Conservation (phyloP, 768 basidiomycete genomes). For the Amylocystis lapponica region DNA sequence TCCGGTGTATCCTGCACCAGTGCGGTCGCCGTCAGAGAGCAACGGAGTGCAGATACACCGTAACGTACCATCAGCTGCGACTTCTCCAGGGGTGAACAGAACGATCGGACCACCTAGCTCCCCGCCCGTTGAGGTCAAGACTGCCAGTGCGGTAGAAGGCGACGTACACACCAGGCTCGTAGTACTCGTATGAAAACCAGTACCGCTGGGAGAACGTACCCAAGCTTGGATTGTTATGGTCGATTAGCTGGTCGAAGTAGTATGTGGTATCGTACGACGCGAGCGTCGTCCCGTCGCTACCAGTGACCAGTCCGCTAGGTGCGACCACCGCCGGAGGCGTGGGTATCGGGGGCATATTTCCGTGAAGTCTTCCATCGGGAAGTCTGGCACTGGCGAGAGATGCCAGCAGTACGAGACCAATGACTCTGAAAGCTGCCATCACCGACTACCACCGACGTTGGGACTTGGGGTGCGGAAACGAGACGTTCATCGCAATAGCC, state of each 20-base stretch:
- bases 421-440: no score
- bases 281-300: constrained; percentile 20
- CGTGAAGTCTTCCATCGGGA: no score
- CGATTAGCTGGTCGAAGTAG: constrained; percentile 48
- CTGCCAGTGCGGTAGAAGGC: not conserved
- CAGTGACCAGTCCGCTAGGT: constrained; percentile 13
- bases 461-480: no score
- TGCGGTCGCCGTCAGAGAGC: not conserved
- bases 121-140: no score
- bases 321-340: no score
- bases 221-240: constrained; percentile 47
- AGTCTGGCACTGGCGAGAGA: no score
- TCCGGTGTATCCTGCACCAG: constrained; percentile 23
- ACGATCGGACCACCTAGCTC: constrained; percentile 48
- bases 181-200: constrained; percentile 66
- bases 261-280: constrained; percentile 34
- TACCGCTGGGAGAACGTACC: constrained; percentile 77
- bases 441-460: no score
- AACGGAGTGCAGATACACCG: no score
- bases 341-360: no score
- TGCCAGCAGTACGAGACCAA: no score
- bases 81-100: constrained; percentile 62
- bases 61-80: constrained; percentile 39
- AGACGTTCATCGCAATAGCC: no score
- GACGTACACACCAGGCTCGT: constrained; percentile 32